phyloP scores from a whole-genome alignment of 345 rosid genomes.

The Hibiscus tridactylites region DNA sequence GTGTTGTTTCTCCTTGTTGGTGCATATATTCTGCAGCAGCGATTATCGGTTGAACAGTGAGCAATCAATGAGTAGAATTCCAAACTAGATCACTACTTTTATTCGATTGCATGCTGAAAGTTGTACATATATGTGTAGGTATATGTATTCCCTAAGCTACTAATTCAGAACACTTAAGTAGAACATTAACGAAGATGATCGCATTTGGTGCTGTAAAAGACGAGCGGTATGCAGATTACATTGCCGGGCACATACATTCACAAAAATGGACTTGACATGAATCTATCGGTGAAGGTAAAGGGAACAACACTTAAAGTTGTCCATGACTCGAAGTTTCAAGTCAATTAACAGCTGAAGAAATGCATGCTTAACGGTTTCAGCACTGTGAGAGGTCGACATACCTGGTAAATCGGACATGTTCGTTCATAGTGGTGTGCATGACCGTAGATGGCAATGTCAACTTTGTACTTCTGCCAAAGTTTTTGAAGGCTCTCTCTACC shows the following conservation, averaged over 20 bases:
- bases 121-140: not conserved
- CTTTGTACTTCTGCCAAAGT: slow-evolving; percentile 77
- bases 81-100: not conserved
- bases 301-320: no score
- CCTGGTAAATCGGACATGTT: slow-evolving; percentile 71
- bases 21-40: slow-evolving; percentile 45
- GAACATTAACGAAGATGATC: not conserved
- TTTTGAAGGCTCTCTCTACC: slow-evolving; percentile 60
- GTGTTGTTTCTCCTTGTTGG: slow-evolving; percentile 34
- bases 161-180: not conserved
- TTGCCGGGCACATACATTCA: not conserved
- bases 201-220: not conserved
- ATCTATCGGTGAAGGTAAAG: no score
- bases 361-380: not conserved
- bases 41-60: not conserved
- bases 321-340: no score
- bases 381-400: not conserved
- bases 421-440: slow-evolving; percentile 75
- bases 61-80: not conserved
- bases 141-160: not conserved
- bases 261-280: no score
- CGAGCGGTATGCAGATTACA: not conserved
- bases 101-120: not conserved
- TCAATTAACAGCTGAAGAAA: not conserved
- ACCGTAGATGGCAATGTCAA: slow-evolving; percentile 63